Percentiles rank a stretch among this genome's conserved stretches.
phyloP scores from a whole-genome alignment of 768 basidiomycete genomes.

The Asterophora lycoperdoides region DNA sequence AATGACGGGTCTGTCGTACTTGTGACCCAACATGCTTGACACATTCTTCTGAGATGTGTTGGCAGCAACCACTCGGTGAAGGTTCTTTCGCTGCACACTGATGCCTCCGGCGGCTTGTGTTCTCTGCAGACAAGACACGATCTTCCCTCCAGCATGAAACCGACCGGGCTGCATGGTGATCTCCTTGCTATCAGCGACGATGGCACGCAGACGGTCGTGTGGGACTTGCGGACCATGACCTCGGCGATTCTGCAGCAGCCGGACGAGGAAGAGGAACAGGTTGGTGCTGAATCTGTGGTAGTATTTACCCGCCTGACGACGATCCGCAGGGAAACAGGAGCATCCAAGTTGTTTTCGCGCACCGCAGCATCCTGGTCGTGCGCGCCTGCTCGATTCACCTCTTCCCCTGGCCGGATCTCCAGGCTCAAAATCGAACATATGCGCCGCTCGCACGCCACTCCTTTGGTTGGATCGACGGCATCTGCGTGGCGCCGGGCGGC shows the following conservation, averaged over 20 bases:
- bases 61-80: slow-evolving; percentile 30
- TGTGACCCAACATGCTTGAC: slow-evolving; percentile 8
- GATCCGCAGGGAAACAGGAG: slow-evolving; percentile 42
- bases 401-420: slow-evolving; percentile 45
- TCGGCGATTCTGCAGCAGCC: slow-evolving; percentile 44
- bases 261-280: slow-evolving; percentile 27
- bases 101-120: slow-evolving; percentile 11
- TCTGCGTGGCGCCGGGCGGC: slow-evolving; percentile 40
- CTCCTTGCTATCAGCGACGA: slow-evolving; percentile 54
- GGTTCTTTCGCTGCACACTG: slow-evolving; percentile 24
- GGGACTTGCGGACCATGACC: slow-evolving; percentile 48
- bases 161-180: slow-evolving; percentile 47
- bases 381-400: slow-evolving; percentile 56
- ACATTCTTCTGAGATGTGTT: slow-evolving; percentile 16
- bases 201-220: slow-evolving; percentile 43
- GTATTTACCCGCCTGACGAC: background rate
- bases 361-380: slow-evolving; percentile 49
- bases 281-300: slow-evolving; percentile 13
- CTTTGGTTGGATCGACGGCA: slow-evolving; percentile 68
- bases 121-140: slow-evolving; percentile 29
- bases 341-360: slow-evolving; percentile 47
- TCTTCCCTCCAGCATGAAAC: slow-evolving; percentile 39
- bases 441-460: slow-evolving; percentile 40
- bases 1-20: slow-evolving; percentile 40
- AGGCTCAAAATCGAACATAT: slow-evolving; percentile 22